Base-by-base conservation (phyloP, 148 eudicot species). In the Cornus controversa region DNA sequence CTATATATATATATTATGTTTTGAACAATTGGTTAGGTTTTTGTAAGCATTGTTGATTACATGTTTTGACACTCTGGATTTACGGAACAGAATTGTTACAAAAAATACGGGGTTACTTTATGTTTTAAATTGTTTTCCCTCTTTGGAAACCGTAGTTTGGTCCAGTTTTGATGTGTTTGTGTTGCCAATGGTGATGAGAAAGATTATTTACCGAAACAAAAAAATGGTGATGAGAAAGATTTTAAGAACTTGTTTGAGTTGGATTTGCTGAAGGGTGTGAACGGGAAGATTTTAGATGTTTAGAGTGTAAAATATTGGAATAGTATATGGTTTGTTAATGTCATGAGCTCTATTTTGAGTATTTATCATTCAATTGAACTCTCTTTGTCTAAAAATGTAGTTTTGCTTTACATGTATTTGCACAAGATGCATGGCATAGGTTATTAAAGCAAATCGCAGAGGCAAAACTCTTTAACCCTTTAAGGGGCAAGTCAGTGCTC, bases 111-210 rank as follows among this genome's bases (percentile, higher is more conserved):
- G 29, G 45, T 66, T 22, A 16, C 15, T 58, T 77, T 37, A 66
- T 23, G 34, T 16, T 63, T 62, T 22, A 3, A 14, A 14, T 20
- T n/a, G n/a, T 54, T 16, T 40, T 10, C 8, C 16, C 15, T 15
- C 2, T 23, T 64, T 2, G 25, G 62, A 26, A 16, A 25, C 36
- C 10, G 8, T 42, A 10, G 8, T 42, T 74, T 74, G 57, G 18
- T 45, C 66, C 57, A 64, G 20, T 26, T 75, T 18, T 74, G 37
- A 8, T 18, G 36, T 15, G 20, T 65, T 42, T 25, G 14, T 42
- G 27, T 69, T n/a, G 27, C 54, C 53, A 20, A 67, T 67, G 72
- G 53, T 69, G 72, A 22, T 9, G 53, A 50, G 45, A 68, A 68
- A 45, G 13, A 45, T 45, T 5, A n/a, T n/a, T n/a, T n/a, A n/a